Evolutionary conservation across 768 basidiomycete genomes (phyloP).

Genomic region (Chalciporus chontae): DNA sequence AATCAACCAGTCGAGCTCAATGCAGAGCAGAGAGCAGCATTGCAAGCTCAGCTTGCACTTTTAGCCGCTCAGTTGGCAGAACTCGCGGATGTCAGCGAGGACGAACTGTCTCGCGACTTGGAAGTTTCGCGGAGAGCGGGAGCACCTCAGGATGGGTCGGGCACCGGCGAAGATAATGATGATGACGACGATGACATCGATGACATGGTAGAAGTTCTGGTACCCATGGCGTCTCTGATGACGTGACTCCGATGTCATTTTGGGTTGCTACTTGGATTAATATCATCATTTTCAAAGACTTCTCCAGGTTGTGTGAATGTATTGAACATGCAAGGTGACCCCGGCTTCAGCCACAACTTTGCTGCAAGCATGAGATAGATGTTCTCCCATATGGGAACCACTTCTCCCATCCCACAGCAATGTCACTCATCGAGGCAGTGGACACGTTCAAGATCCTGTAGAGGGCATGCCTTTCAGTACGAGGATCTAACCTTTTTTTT

Average conservation of each 20-base stretch:
- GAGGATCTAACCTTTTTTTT: no score
- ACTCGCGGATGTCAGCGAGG: constrained; percentile 45
- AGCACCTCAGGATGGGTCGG: constrained; percentile 2
- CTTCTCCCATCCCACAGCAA: no score
- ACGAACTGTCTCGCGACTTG: constrained; percentile 27
- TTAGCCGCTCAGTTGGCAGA: constrained; percentile 71
- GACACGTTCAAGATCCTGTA: no score
- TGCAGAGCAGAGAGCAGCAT: constrained; percentile 53
- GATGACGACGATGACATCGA: constrained; percentile 14
- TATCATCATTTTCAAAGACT: background rate
- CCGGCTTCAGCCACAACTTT: background rate
- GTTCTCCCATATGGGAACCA: no score
- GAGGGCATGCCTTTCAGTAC: background rate
- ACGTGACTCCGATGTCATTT: constrained; percentile 3
- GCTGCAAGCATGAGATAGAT: background rate
- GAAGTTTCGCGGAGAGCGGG: constrained; percentile 9
- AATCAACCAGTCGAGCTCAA: constrained; percentile 27
- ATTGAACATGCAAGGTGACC: background rate
- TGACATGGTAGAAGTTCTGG: constrained; percentile 29
- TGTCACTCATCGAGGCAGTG: no score
- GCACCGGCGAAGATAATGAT: constrained; percentile 5
- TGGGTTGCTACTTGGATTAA: background rate
- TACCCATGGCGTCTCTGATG: constrained; percentile 19
- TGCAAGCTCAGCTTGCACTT: constrained; percentile 72
- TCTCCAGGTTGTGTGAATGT: background rate